phyloP scores from a whole-genome alignment of 1,139 yeast species.

The Hemisphaericaspora lyxosophila region DNA sequence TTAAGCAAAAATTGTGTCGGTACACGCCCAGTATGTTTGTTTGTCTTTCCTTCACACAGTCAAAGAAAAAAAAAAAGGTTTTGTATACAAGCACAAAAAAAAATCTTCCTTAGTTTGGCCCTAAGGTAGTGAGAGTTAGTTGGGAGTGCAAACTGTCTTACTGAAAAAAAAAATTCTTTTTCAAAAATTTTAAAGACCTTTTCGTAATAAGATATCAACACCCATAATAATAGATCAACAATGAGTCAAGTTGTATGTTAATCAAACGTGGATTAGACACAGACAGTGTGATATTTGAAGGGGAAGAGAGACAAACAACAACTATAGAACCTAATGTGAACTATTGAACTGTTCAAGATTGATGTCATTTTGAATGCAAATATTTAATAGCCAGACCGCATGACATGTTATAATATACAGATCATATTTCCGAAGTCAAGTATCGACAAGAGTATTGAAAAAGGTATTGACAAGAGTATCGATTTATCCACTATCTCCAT shows the following conservation, averaged over 20 bases:
- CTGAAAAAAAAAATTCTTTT: slow-evolving; percentile 15
- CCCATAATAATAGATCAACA: slow-evolving; percentile 27
- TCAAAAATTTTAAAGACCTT: slow-evolving; percentile 17
- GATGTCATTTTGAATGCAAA: background rate
- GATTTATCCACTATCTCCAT: too few species aligned
- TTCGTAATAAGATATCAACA: slow-evolving; percentile 12
- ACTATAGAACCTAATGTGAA: too few species aligned
- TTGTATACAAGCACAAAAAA: too few species aligned
- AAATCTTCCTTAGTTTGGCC: too few species aligned
- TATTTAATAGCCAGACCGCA: too few species aligned
- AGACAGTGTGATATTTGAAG: background rate
- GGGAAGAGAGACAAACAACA: background rate
- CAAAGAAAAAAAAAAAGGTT: background rate
- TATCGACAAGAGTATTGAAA: too few species aligned
- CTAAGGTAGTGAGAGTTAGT: too few species aligned
- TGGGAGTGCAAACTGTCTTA: slow-evolving; percentile 12
- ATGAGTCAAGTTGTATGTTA: slow-evolving; percentile 37
- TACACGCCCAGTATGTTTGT: slow-evolving; percentile 1
- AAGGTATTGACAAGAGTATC: too few species aligned
- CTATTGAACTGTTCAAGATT: too few species aligned
- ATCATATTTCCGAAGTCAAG: too few species aligned
- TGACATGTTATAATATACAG: too few species aligned
- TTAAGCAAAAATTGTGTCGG: background rate
- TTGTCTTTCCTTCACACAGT: background rate
- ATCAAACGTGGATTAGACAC: background rate